Conservation (phyloP, 2,329 filamentous ascomycete species). For the Taxawa tesnikishii region DNA sequence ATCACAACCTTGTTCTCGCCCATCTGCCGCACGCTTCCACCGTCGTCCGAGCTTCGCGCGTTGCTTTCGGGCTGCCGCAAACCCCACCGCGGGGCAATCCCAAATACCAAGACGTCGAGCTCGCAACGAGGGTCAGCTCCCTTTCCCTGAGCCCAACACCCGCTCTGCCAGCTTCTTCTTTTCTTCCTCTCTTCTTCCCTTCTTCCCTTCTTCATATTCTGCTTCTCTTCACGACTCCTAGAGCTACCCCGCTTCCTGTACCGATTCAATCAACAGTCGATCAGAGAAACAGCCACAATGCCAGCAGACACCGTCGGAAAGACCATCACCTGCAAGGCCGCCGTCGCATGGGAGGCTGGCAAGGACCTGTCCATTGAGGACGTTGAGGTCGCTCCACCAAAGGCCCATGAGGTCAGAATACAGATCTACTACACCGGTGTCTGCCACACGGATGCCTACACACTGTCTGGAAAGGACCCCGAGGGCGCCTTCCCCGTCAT, state of each 20-base stretch:
- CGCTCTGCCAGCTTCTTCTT: too few relatives aligned
- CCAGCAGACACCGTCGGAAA: conserved; percentile 48
- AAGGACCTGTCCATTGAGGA: conserved; percentile 84
- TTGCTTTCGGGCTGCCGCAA: too few relatives aligned
- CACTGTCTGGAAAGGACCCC: conserved; percentile 88
- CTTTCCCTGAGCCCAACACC: too few relatives aligned
- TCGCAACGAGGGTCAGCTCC: too few relatives aligned
- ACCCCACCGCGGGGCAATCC: too few relatives aligned
- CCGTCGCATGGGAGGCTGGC: conserved; percentile 93
- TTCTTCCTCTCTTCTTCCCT: conserved; percentile 1
- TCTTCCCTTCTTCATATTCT: conserved; percentile 2
- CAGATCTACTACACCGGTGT: conserved; percentile 96
- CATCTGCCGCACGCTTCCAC: too few relatives aligned
- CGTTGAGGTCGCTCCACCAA: conserved; percentile 79
- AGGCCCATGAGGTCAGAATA: conserved; percentile 90
- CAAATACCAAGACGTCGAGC: too few relatives aligned
- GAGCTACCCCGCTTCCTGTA: background rate
- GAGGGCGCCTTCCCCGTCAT: conserved; percentile 88
- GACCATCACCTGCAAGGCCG: conserved; percentile 84
- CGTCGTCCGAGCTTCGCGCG: too few relatives aligned
- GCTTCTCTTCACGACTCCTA: background rate
- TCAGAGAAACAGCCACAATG: conserved; percentile 26
- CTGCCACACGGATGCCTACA: conserved; percentile 98
- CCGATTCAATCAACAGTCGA: background rate
- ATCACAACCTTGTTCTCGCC: too few relatives aligned